Conservation (phyloP, 192 early-diverging fungal genomes). For the Coemansia umbellata region DNA sequence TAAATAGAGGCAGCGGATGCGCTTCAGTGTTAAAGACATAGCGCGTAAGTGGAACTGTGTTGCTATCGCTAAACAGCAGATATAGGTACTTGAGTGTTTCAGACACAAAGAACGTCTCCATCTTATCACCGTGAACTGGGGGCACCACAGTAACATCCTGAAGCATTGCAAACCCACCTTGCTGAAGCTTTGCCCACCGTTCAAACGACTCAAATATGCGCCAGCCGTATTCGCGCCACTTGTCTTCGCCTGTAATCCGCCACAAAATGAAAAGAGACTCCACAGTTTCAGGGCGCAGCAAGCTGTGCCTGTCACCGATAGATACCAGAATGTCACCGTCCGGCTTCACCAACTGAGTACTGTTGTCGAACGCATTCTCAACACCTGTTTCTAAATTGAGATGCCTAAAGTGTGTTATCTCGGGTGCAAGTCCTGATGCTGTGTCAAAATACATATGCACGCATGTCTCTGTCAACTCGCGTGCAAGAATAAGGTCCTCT, state of each 20-base stretch:
- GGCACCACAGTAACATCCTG: conserved; percentile 21
- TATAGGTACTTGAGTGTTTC: conserved; percentile 95
- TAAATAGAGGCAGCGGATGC: conserved; percentile 64
- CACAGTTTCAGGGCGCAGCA: conserved; percentile 85
- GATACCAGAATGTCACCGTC: conserved; percentile 31
- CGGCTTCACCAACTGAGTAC: conserved; percentile 14
- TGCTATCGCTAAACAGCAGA: conserved; percentile 68
- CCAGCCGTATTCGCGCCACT: conserved; percentile 75
- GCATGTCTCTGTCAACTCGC: conserved; percentile 76
- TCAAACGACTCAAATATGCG: conserved; percentile 81
- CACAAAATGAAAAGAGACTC: conserved; percentile 85
- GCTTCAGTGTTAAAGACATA: conserved; percentile 96
- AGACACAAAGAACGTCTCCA: conserved; percentile 80
- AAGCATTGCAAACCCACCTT: conserved; percentile 57
- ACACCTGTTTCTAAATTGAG: not conserved
- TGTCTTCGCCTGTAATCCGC: conserved; percentile 74
- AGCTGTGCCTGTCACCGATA: conserved; percentile 30
- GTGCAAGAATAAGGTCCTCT: conserved; percentile 72
- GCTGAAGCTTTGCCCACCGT: conserved; percentile 58
- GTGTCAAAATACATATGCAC: conserved; percentile 79
- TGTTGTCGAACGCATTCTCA: not conserved
- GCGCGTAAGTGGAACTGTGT: conserved; percentile 63
- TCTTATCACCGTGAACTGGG: conserved; percentile 19
- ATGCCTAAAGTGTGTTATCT: conserved; percentile 21
- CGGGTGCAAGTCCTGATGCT: conserved; percentile 72